These are phyloP conservation scores for Hypholoma fasciculare DNA, from an alignment of 768 basidiomycete species.

Conservation along the genomic window DNA sequence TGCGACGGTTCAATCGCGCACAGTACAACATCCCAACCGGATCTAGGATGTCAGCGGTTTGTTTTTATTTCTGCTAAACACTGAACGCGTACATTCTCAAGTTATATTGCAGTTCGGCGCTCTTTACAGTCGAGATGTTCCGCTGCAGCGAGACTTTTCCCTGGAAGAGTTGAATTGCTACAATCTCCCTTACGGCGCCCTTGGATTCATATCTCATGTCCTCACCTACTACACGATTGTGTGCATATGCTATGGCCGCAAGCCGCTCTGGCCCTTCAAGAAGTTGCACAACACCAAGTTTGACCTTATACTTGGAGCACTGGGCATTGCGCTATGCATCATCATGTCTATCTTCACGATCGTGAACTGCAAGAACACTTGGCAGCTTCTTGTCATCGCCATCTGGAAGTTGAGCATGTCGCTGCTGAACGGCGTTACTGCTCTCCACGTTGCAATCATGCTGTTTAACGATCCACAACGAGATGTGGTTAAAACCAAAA, in stretches of 20 bases:
- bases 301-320: slow-evolving; percentile 20
- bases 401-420: slow-evolving; percentile 29
- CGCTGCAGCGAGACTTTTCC: slow-evolving; percentile 17
- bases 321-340: slow-evolving; percentile 20
- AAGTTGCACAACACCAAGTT: slow-evolving; percentile 19
- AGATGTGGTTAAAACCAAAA: slow-evolving; percentile 16
- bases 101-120: background rate
- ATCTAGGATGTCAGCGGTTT: too few relatives aligned
- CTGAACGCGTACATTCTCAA: too few relatives aligned
- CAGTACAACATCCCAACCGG: too few relatives aligned
- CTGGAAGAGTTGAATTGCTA: slow-evolving; percentile 23
- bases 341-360: slow-evolving; percentile 25
- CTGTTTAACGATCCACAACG: slow-evolving; percentile 17
- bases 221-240: slow-evolving; percentile 26
- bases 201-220: slow-evolving; percentile 25
- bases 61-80: too few relatives aligned
- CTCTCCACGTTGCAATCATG: slow-evolving; percentile 22
- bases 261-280: slow-evolving; percentile 24
- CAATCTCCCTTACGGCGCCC: slow-evolving; percentile 24
- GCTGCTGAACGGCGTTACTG: slow-evolving; percentile 22
- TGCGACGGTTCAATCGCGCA: too few relatives aligned
- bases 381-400: slow-evolving; percentile 26
- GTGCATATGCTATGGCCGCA: slow-evolving; percentile 24
- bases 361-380: slow-evolving; percentile 23
- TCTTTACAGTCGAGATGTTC: slow-evolving; percentile 3